phyloP scores from a whole-genome alignment of 352 stramenopile genomes.

The Plasmopara muralis region DNA sequence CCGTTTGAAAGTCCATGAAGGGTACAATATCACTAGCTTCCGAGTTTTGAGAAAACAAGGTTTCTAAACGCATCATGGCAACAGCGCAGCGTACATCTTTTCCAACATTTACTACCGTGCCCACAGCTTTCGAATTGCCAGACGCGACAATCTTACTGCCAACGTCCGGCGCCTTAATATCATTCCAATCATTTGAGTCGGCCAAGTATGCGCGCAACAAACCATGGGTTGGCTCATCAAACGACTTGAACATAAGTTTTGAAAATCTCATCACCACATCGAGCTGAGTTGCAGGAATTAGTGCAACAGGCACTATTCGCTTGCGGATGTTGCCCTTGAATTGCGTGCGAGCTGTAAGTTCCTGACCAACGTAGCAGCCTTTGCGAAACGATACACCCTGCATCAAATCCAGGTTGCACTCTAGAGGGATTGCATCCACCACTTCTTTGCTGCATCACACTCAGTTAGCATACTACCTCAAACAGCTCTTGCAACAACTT shows the following conservation, averaged over 20 bases:
- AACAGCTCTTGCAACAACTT: not conserved
- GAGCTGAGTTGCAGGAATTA: slow-evolving; percentile 44
- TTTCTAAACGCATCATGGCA: slow-evolving; percentile 74
- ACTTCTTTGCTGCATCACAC: slow-evolving; percentile 51
- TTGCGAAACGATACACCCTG: slow-evolving; percentile 90
- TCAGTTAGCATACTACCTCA: slow-evolving; percentile 4
- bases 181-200: slow-evolving; percentile 23
- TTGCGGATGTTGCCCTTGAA: slow-evolving; percentile 89
- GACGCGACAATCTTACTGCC: slow-evolving; percentile 48
- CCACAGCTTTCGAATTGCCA: slow-evolving; percentile 52
- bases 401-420: slow-evolving; percentile 90
- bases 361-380: slow-evolving; percentile 94
- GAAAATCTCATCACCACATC: slow-evolving; percentile 47
- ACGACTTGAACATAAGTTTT: slow-evolving; percentile 51
- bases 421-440: slow-evolving; percentile 83
- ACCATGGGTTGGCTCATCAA: slow-evolving; percentile 33
- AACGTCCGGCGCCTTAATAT: slow-evolving; percentile 17
- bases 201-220: slow-evolving; percentile 43
- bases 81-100: slow-evolving; percentile 46
- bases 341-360: slow-evolving; percentile 91
- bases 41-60: slow-evolving; percentile 43
- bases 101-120: slow-evolving; percentile 42
- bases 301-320: slow-evolving; percentile 62
- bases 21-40: slow-evolving; percentile 25
- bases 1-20: slow-evolving; percentile 53